Conservation (phyloP, 1,139 yeast species). For the Geotrichum phurueaensis region DNA sequence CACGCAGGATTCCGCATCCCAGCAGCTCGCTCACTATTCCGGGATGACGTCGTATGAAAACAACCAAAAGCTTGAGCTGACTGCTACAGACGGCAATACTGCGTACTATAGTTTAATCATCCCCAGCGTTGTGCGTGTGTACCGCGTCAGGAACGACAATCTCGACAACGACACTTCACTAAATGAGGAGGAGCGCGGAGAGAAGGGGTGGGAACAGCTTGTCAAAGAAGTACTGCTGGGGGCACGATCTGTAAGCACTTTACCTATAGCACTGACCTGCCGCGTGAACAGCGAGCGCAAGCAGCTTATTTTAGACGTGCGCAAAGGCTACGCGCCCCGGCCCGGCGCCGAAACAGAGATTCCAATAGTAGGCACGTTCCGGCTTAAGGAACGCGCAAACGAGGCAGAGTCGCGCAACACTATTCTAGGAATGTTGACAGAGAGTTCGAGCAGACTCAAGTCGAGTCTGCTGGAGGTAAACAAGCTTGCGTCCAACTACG, state of each 20-base stretch:
- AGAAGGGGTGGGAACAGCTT: conserved; percentile 1
- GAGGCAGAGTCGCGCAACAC: background rate
- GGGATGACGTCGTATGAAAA: background rate
- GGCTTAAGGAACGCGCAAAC: background rate
- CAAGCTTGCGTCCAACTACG: conserved; percentile 3
- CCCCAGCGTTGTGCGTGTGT: background rate
- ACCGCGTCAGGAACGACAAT: background rate
- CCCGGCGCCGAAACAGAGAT: conserved; percentile 9
- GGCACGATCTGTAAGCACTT: background rate
- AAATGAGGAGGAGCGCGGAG: background rate
- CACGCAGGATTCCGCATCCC: background rate
- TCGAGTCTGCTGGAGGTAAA: conserved; percentile 1
- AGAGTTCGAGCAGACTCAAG: conserved; percentile 10
- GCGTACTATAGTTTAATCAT: background rate
- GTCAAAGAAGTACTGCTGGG: conserved; percentile 1
- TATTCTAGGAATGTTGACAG: conserved; percentile 5
- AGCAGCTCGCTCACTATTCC: background rate
- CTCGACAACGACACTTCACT: background rate
- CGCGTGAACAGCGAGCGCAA: background rate
- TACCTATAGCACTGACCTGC: conserved; percentile 4
- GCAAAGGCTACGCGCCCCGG: conserved; percentile 9
- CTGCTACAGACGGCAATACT: background rate
- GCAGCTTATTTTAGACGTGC: background rate
- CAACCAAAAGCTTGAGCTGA: background rate
- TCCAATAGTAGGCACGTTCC: conserved; percentile 1